Base-by-base conservation (phyloP, 345 rosid species). In the Eucalyptus urophylla region DNA sequence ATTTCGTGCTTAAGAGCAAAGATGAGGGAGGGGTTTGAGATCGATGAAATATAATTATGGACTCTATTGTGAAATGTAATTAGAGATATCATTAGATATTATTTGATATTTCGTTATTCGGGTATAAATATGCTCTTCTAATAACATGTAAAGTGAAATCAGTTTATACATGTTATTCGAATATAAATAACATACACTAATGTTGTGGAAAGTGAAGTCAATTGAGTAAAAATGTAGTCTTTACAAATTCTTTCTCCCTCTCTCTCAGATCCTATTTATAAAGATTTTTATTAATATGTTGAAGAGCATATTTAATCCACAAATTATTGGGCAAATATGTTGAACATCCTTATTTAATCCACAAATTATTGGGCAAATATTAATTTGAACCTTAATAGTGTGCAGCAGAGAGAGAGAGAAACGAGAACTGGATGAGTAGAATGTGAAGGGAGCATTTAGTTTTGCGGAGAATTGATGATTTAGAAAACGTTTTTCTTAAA, bases 151-250 rank as follows among this genome's bases (percentile, higher is more conserved):
- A 24, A 56, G 1, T 24, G 62, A 24, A 56, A 24, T 56, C 62
- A 21, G 0, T 56, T 56, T 22, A 56, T 56, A 13, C 29, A 22
- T 56, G 29, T 56, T 5, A 56, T 56, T 56, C 29, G 4, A 6
- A 1, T 56, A 0, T 10, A 5, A 56, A 56, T 56, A 56, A 9
- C 29, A 12, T 24, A 22, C 1, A 9, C 0, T 24, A 0, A 10
- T 24, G 13, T 22, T 2, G 6, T 56, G 29, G 6, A 10, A 10
- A 56, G 62, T 56, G 62, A 56, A 56, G 62, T 56, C 14, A 0
- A 56, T 56, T 56, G 29, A 56, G 29, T 56, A 56, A 56, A 56
- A 56, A 56, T 24, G 13, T 56, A 24, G 27, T 24, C 13, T 56
- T 56, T 24, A 56, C 10, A 22, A 24, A 5, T 24, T 56, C 6